Conservation (phyloP, 768 basidiomycete species). For the Lepiota subincarnata region DNA sequence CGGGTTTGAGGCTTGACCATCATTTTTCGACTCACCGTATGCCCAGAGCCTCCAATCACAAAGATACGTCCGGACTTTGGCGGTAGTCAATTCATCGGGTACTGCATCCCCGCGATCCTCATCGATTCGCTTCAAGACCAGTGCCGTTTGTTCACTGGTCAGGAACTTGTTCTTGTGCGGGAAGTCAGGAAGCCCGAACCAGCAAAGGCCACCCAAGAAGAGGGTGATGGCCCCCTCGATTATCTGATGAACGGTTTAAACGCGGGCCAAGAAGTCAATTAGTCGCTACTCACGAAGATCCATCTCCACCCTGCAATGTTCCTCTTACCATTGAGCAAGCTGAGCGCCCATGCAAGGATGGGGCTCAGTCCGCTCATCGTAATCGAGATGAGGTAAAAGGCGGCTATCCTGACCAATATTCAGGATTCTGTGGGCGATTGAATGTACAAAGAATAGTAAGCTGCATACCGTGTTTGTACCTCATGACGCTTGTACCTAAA, state of each 20-base stretch:
- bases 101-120: constrained; percentile 48
- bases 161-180: constrained; percentile 45
- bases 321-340: constrained; percentile 34
- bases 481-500: constrained; percentile 44
- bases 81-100: constrained; percentile 35
- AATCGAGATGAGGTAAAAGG: constrained; percentile 37
- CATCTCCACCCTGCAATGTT: constrained; percentile 45
- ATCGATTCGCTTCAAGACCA: constrained; percentile 43
- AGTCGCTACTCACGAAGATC: constrained; percentile 38
- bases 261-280: neutral
- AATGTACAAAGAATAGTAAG: neutral
- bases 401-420: constrained; percentile 27
- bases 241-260: constrained; percentile 25
- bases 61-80: constrained; percentile 35
- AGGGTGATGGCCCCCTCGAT: constrained; percentile 43
- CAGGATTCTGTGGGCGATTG: neutral
- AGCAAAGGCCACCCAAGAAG: constrained; percentile 35
- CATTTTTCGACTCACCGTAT: constrained; percentile 28
- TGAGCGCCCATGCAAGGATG: constrained; percentile 39
- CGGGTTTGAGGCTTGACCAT: constrained; percentile 2
- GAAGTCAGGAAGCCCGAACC: constrained; percentile 41
- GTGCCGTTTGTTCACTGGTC: constrained; percentile 35
- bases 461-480: constrained; percentile 37
- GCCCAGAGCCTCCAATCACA: constrained; percentile 45
- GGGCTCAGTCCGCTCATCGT: constrained; percentile 39